Evolutionary conservation across 768 basidiomycete genomes (phyloP), one percentile per base, ranked within the genome.

Genomic region (Suillus discolor): DNA sequence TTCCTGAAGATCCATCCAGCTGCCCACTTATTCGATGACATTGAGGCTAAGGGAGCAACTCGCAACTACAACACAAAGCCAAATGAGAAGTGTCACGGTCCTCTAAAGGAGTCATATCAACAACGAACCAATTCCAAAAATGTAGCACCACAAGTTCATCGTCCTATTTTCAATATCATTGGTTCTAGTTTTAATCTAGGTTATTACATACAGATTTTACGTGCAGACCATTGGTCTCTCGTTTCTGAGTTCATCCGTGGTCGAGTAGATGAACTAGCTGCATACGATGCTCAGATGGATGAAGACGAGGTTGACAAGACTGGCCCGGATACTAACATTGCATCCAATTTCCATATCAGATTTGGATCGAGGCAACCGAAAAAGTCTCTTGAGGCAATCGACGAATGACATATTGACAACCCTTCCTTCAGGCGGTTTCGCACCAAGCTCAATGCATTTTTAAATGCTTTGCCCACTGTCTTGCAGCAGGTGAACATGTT

Each of bases 201-300:
- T n/a, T n/a, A n/a, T n/a, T n/a, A n/a, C n/a, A 44, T 60, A 53
- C 36, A 66, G 62, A 66, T 63, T 57, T 51, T 66, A 11, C 13
- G n/a, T 1, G 25, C 61, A 13, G 62, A 66, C 57, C 66, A 66
- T 12, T 51, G 39, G 39, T 42, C 34, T 15, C 41, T 60, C 1
- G 44, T 66, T 41, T 31, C 62, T 0, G 20, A 57, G 36, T 63
- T 25, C 77, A 65, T 65, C 20, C 28, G 25, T 28, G 16, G 18
- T 42, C 23, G 23, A 23, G 34, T 65, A 12, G 65, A 61, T 8
- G 65, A n/a, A 34, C 44, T 65, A 6, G 65, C 62, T 18, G 72
- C 78, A 38, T 77, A 71, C 0, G 23, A 49, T 23, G 23, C 47
- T 49, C 6, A 3, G 23, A 49, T 49, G 47, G 47, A 12, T 12